Base-by-base conservation (phyloP, 495 filamentous ascomycete genomes). In the Lophium mytilinum region DNA sequence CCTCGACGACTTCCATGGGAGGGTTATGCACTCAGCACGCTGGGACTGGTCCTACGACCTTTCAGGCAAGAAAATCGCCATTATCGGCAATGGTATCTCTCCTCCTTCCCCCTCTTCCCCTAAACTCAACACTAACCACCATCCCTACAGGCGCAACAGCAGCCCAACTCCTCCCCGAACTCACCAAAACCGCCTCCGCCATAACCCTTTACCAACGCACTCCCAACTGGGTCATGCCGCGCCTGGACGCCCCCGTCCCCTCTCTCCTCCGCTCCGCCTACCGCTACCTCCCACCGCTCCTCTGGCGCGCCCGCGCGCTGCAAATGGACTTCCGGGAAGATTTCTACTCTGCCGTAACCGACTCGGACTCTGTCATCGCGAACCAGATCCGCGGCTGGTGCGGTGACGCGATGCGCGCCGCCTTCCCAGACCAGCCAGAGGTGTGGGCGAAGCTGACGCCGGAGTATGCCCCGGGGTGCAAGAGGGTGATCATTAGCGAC, bases 131-230 rank as follows among this genome's bases (percentile, higher is more conserved):
- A 15, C 21, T 56, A 24, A 40, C 51, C 50, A 50, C 41, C 4
- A 34, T 3, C 2, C 6, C 24, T 11, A 77, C 73, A 74, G 83
- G 85, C 19, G 83, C 85, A 17, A 87, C 83, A 15, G 80, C 80
- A 9, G 83, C 80, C n/a, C 86, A 89, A 64, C 86, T 89, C 59
- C 75, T 85, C 19, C 83, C 86, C 12, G 78, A 78, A 43, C 71
- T 88, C 30, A 80, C 80, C 46, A 79, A 79, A 48, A 57, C 77
- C 6, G 76, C 78, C 43, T 67, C 76, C n/a, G 67, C 75, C 10
- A 68, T 87, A 5, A 82, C 78, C 0, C 78, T 86, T 45, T 89
- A 83, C 65, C 82, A 87, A 56, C 76, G 85, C 10, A 83, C 80
- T 1, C 83, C 84, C 4, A 86, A 85, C 47, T 88, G 83, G 84